Conservation (phyloP, 495 filamentous ascomycete genomes). For the Neurospora discreta region DNA sequence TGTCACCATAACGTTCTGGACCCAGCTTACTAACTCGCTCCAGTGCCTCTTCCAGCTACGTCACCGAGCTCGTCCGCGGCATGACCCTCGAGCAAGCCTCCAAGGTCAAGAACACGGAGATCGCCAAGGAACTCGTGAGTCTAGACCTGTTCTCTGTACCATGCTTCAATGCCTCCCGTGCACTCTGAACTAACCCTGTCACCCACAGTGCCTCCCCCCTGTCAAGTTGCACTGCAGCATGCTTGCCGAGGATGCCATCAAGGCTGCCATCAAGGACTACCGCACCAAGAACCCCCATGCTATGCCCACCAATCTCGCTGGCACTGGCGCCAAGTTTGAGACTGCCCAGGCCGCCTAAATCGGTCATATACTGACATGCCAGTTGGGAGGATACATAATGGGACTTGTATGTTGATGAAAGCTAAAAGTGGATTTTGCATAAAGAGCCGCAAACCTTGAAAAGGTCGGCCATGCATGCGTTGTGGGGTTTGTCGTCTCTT, state of each 20-base stretch:
- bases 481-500: not conserved
- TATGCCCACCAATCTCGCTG: slow-evolving; percentile 60
- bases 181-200: not conserved
- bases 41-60: slow-evolving; percentile 53
- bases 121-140: slow-evolving; percentile 72
- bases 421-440: not conserved
- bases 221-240: slow-evolving; percentile 99
- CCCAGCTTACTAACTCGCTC: slow-evolving; percentile 3
- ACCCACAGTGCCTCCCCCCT: slow-evolving; percentile 60
- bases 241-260: slow-evolving; percentile 98
- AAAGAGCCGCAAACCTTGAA: not conserved
- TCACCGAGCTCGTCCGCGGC: slow-evolving; percentile 85
- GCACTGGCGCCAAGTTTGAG: slow-evolving; percentile 37
- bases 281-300: slow-evolving; percentile 86
- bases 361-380: not conserved
- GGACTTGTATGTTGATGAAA: not conserved
- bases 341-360: slow-evolving; percentile 1
- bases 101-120: slow-evolving; percentile 89
- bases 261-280: slow-evolving; percentile 96
- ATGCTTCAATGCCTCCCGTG: no score
- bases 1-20: not conserved
- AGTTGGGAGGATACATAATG: not conserved
- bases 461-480: not conserved
- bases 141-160: not conserved
- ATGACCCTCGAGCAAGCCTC: slow-evolving; percentile 94